Conservation (phyloP, 768 basidiomycete genomes). For the Candolleomyces aberdarensis region DNA sequence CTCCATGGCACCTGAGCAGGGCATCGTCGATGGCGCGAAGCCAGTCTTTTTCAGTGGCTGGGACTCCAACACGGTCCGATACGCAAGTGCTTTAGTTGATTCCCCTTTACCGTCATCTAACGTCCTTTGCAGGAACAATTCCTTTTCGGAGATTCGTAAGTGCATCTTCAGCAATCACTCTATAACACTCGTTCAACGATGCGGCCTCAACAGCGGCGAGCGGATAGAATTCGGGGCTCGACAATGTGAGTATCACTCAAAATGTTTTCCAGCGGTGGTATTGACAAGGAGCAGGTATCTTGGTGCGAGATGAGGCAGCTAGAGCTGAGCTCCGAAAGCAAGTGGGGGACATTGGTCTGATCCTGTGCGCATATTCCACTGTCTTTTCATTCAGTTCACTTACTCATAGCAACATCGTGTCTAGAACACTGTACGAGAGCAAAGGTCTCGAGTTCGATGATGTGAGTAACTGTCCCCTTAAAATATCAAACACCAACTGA, state of each 20-base stretch:
- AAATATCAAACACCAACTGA: background rate
- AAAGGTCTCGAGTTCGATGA: constrained; percentile 70
- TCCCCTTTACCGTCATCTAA: too few species aligned
- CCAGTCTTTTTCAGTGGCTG: constrained; percentile 58
- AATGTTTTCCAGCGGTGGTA: background rate
- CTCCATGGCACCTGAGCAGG: constrained; percentile 49
- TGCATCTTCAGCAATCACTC: constrained; percentile 32
- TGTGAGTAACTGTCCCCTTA: constrained; percentile 24
- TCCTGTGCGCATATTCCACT: constrained; percentile 43
- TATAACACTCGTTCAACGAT: too few species aligned
- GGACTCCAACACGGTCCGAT: constrained; percentile 41
- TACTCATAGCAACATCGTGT: background rate
- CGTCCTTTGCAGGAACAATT: constrained; percentile 61
- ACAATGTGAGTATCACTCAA: constrained; percentile 56
- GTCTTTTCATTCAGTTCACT: background rate
- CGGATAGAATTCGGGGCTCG: constrained; percentile 59
- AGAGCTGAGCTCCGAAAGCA: constrained; percentile 43
- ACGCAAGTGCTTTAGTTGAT: constrained; percentile 21
- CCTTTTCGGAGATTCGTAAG: constrained; percentile 39
- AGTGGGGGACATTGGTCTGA: constrained; percentile 56
- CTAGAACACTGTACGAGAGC: constrained; percentile 57
- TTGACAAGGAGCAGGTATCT: constrained; percentile 44
- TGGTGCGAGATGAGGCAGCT: constrained; percentile 62
- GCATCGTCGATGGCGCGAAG: constrained; percentile 50
- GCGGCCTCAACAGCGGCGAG: constrained; percentile 31